Conservation (phyloP, 129 eudicot species). For the Centrapalus pauciflorus region DNA sequence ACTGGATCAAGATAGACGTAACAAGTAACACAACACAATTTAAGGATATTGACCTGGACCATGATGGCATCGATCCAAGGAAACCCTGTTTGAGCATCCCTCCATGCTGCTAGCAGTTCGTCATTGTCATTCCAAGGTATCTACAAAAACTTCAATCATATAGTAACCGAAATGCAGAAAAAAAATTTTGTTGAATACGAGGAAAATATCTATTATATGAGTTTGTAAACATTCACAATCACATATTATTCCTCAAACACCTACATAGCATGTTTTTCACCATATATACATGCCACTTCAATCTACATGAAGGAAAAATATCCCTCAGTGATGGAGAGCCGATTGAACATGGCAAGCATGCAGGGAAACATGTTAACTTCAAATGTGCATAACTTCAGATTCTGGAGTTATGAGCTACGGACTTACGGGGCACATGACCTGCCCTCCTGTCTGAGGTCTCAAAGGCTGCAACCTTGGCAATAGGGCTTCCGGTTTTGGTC, state of each 20-base stretch:
- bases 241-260: background rate
- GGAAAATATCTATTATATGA: background rate
- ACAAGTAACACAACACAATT: background rate
- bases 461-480: too few species aligned
- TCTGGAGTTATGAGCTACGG: too few species aligned
- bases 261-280: background rate
- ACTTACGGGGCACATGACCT: too few species aligned
- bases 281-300: background rate
- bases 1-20: background rate
- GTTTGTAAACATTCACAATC: background rate
- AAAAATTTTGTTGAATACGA: background rate
- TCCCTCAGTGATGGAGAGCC: too few species aligned
- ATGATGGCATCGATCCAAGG: conserved; percentile 97
- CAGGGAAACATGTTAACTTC: too few species aligned
- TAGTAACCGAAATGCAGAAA: conserved; percentile 3
- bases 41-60: conserved; percentile 60
- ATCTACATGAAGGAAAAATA: too few species aligned
- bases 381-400: too few species aligned
- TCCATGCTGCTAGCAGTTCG: conserved; percentile 70
- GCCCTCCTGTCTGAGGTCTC: too few species aligned
- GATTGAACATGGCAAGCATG: too few species aligned
- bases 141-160: conserved; percentile 26
- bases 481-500: too few species aligned
- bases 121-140: conserved; percentile 83
- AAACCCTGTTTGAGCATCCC: conserved; percentile 83